Conservation (phyloP, 441 rosid species). For the Theobroma grandiflorum region DNA sequence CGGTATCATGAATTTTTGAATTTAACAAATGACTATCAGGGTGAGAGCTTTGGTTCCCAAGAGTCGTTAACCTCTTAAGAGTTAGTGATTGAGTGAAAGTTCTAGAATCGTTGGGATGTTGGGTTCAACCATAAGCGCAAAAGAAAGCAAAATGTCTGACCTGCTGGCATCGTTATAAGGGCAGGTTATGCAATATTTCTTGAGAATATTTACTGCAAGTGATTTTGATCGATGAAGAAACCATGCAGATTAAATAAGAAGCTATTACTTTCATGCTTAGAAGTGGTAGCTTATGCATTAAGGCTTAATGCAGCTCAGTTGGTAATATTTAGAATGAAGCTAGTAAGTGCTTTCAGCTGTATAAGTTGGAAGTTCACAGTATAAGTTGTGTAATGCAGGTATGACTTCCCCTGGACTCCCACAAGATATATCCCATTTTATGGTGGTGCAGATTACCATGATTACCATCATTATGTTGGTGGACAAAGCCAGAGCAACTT, state of each 20-base stretch:
- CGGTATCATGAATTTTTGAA: background rate
- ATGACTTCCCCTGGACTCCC: slow-evolving; percentile 87
- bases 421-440: slow-evolving; percentile 87
- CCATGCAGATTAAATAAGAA: background rate
- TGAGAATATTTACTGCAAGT: background rate
- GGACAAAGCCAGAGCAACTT: slow-evolving; percentile 94
- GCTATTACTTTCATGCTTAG: background rate
- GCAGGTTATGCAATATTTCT: background rate
- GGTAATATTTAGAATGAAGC: background rate
- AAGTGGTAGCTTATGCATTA: slow-evolving; percentile 10
- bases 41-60: background rate
- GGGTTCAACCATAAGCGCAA: background rate
- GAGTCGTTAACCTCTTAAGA: background rate
- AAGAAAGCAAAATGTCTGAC: background rate
- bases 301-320: background rate
- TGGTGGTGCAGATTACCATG: slow-evolving; percentile 94
- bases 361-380: background rate
- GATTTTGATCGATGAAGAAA: background rate
- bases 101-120: background rate
- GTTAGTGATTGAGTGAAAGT: background rate
- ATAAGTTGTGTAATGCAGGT: slow-evolving; percentile 51
- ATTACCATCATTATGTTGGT: slow-evolving; percentile 94
- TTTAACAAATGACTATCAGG: background rate
- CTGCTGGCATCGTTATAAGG: background rate
- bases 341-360: background rate